Evolutionary conservation across 2,329 filamentous ascomycete genomes (phyloP), one percentile per base, ranked within the genome.

Genomic region (Hymenoscyphus fraxineus): DNA sequence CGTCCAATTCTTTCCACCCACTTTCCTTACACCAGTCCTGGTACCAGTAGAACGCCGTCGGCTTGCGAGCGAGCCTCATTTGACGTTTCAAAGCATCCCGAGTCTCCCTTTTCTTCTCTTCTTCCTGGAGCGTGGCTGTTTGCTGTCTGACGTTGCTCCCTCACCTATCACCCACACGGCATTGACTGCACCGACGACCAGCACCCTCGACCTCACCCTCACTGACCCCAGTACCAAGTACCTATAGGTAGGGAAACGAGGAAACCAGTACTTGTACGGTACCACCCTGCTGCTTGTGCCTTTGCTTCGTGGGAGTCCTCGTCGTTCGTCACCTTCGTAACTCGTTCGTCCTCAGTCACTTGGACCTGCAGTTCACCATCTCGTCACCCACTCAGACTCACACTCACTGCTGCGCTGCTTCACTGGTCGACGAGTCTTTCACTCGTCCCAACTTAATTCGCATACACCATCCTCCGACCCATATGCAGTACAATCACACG

Each of bases 401-500:
- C 27, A 27, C 27, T 27, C 27, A 27, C 27, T 27, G 27, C 27
- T 27, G 27, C 27, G 27, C 27, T 27, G 27, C 27, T 27, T 27
- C 27, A 40, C 63, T 68, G 66, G 62, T 68, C 68, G 69, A 60
- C 68, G 57, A 65, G 67, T 67, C 54, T 58, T 64, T 31, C 60
- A 58, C n/a, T 57, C 58, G 19, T 27, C 54, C 64, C 55, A 59
- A 56, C 63, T 39, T 65, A 59, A 58, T 64, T 16, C 58, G 60
- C 61, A 57, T 57, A 32, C 22, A 54, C 13, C 47, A 12, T 19
- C 58, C 62, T 69, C 70, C 67, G 66, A 67, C 62, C 65, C 68
- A 64, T 64, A 73, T 74, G 72, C 70, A 67, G 66, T 63, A 57
- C 55, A 63, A 66, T 60, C 58, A 67, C 61, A 64, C 51, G 54